These are phyloP conservation scores for Stephania cephalantha DNA, from an alignment of 164 flowering plant genomes.

Conservation along the genomic window DNA sequence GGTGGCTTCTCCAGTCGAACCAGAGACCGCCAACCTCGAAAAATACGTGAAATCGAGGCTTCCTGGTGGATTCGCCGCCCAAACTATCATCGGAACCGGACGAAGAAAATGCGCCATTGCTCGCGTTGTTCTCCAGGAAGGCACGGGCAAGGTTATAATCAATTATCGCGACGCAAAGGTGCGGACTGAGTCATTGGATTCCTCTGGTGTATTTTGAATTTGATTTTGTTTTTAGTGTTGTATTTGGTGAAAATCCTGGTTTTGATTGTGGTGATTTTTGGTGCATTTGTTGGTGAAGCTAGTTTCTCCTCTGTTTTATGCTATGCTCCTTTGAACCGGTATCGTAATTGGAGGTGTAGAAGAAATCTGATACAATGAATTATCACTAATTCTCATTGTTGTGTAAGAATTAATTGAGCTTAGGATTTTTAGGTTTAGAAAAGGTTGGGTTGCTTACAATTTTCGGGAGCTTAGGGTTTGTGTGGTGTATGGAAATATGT, in stretches of 20 bases:
- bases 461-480: too few relatives aligned
- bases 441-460: too few relatives aligned
- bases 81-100: constrained; percentile 70
- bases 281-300: not conserved
- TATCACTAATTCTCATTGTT: too few relatives aligned
- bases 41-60: constrained; percentile 76
- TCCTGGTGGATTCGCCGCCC: constrained; percentile 94
- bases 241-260: not conserved
- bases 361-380: too few relatives aligned
- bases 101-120: constrained; percentile 86
- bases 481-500: too few relatives aligned
- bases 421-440: too few relatives aligned
- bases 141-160: constrained; percentile 72
- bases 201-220: not conserved
- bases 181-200: not conserved
- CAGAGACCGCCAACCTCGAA: constrained; percentile 40
- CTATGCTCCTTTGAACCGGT: not conserved
- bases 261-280: not conserved
- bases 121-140: constrained; percentile 89
- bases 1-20: constrained; percentile 24
- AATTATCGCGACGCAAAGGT: constrained; percentile 93
- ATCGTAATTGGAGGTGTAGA: not conserved
- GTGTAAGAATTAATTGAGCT: too few relatives aligned
- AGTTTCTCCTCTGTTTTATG: not conserved
- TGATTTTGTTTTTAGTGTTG: not conserved